Conservation (phyloP, 2,329 filamentous ascomycete genomes). For the Drechslera avenae region DNA sequence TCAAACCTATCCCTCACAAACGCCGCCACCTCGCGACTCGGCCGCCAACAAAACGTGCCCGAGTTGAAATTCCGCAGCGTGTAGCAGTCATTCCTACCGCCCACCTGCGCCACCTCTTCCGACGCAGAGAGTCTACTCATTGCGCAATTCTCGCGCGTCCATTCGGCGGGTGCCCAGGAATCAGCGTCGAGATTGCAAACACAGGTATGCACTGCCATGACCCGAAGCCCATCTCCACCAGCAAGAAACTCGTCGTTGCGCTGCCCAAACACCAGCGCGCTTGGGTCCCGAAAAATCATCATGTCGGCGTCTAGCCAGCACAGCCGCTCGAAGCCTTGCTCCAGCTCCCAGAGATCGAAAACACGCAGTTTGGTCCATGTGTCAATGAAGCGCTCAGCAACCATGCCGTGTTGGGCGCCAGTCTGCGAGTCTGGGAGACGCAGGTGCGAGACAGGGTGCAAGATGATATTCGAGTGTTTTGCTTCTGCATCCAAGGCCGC, state of each 20-base stretch:
- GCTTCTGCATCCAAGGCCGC: slow-evolving; percentile 52
- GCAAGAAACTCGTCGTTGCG: slow-evolving; percentile 42
- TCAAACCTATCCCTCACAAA: slow-evolving; percentile 52
- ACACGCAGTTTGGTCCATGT: slow-evolving; percentile 63
- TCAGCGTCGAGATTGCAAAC: slow-evolving; percentile 60
- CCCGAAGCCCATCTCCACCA: slow-evolving; percentile 36
- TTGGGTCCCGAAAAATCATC: slow-evolving; percentile 53
- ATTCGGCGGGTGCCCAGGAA: slow-evolving; percentile 57
- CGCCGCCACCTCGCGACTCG: slow-evolving; percentile 46
- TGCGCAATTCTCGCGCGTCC: slow-evolving; percentile 56
- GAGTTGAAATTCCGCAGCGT: slow-evolving; percentile 58
- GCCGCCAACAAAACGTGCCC: slow-evolving; percentile 59
- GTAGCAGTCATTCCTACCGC: slow-evolving; percentile 25
- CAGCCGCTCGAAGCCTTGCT: slow-evolving; percentile 40
- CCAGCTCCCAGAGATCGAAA: slow-evolving; percentile 51
- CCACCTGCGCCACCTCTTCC: slow-evolving; percentile 41
- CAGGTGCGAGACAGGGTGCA: slow-evolving; percentile 50
- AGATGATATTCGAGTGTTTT: slow-evolving; percentile 48
- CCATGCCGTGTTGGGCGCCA: slow-evolving; percentile 47
- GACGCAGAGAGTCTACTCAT: slow-evolving; percentile 50
- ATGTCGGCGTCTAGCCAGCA: slow-evolving; percentile 62
- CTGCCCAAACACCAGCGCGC: slow-evolving; percentile 49
- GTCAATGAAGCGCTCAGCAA: slow-evolving; percentile 59
- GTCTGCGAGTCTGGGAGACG: slow-evolving; percentile 42
- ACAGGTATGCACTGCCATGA: slow-evolving; percentile 58